Base-by-base conservation (phyloP, 1,284 basidiomycete species). In the Trametes hirsuta region DNA sequence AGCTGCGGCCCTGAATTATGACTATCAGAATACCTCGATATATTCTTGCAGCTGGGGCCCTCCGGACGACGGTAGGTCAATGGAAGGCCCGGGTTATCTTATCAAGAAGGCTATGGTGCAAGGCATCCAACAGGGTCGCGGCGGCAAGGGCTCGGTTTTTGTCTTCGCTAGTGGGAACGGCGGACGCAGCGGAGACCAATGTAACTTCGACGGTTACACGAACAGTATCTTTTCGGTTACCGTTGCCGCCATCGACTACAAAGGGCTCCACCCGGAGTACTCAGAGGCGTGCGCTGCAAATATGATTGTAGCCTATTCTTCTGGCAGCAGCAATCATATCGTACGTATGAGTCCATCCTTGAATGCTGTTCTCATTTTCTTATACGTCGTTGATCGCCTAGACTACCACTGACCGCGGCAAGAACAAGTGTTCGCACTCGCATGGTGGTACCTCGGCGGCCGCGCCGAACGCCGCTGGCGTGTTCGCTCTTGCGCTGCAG, bases 141-240 rank as follows among this genome's bases (percentile, higher is more conserved):
- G 78, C 44, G 95, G 96, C 22, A 95, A 93, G 71, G 97, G 97
- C 2, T 95, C 91, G 44, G 81, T 99, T 64, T 99, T 93, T 70
- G 97, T 99, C 39, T 99, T 99, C 74, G 97, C 97, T 1, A 96
- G 95, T 59, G 97, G 97, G 1, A 99, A 99, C 72, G 97, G 97
- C 22, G 97, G 94, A 24, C 85, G 86, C 3, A 83, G 84, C 53
- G 94, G 92, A 35, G 97, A 99, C 73, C 97, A 99, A 77, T 99
- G 97, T 81, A 99, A 99, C 76, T 99, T 99, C 73, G 97, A 99
- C 69, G 97, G 97, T 6, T 99, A 99, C 75, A 99, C 97, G 36
- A 99, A 99, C 74, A 94, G 91, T 66, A 97, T 98, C 65, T 98
- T 95, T 77, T 95, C 92, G 5, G 88, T 99, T 55, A 99, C 97